phyloP scores from a whole-genome alignment of 148 eudicot genomes.

The Rhododendron kiyosumense region DNA sequence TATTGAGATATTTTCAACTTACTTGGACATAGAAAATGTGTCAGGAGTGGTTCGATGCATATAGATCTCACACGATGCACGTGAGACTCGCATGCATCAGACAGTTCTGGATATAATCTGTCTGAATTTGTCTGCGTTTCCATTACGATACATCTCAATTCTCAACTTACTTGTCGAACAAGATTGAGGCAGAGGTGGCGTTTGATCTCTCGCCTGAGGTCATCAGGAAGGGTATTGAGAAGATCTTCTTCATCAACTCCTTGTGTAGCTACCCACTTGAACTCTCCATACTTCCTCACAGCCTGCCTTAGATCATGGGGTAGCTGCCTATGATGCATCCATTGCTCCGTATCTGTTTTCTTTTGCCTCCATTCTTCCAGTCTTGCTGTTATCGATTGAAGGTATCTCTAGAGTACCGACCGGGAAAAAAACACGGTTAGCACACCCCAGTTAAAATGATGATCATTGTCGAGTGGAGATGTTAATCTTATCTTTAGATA shows the following conservation, averaged over 20 bases:
- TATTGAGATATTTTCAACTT: no score
- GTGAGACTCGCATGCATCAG: not conserved
- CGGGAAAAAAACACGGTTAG: not conserved
- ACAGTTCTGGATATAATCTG: not conserved
- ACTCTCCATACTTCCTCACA: slow-evolving; percentile 60
- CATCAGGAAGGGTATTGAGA: slow-evolving; percentile 61
- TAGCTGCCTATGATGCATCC: slow-evolving; percentile 88
- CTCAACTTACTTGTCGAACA: slow-evolving; percentile 57
- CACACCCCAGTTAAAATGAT: not conserved
- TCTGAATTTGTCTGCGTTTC: not conserved
- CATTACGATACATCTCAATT: slow-evolving; percentile 7
- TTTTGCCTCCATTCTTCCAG: slow-evolving; percentile 82
- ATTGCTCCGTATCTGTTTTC: slow-evolving; percentile 69
- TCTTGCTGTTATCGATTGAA: slow-evolving; percentile 65
- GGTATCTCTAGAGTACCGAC: slow-evolving; percentile 42
- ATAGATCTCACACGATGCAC: not conserved
- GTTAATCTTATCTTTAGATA: not conserved
- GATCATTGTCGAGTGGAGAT: not conserved
- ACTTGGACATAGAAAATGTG: not conserved
- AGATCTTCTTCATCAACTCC: slow-evolving; percentile 77
- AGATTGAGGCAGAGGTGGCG: slow-evolving; percentile 80
- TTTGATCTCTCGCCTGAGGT: slow-evolving; percentile 67
- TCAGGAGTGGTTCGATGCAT: not conserved
- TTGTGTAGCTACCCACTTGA: slow-evolving; percentile 66
- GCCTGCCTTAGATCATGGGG: slow-evolving; percentile 53